Evolutionary conservation across 176 grass and related monocot species (phyloP), one percentile per base, ranked within the genome.

Genomic region (Areca catechu): DNA sequence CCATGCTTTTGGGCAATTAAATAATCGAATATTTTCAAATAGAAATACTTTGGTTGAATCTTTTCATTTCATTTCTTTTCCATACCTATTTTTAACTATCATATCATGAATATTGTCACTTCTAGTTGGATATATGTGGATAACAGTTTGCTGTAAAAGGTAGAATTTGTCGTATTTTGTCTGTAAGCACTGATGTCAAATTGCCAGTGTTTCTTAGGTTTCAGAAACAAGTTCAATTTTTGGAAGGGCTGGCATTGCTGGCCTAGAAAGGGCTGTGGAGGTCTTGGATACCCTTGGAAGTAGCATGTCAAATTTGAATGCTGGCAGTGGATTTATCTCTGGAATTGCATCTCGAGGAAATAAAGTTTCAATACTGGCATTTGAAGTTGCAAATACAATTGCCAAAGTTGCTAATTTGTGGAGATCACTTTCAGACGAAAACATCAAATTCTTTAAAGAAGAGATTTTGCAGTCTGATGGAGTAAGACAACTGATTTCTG

Each of bases 351-450:
- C 74, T 24, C 56, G 80, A 12, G 92, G 86, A 63, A 91, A 88
- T 65, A 82, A 66, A 74, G 75, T 88, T 24, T 66, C 55, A 22
- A 97, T 97, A 68, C 69, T 97, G 58, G 77, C 92, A 75, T 97
- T 97, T 59, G 92, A 97, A 84, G 87, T 97, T 1, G 92, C 92
- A 10, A 97, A 91, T 61, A 97, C 92, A 10, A 92, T 97, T 75
- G 80, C 80, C 62, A 97, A 97, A 75, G 78, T 77, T 24, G 77
- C 86, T 50, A 75, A 17, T 37, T 71, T 97, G 27, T 91, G 80
- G 83, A 82, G 76, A 14, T 88, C 86, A 19, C 87, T 82, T 71
- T 92, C 92, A 2, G 86, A 97, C 7, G 69, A 85, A 27, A 97
- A 75, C 57, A 85, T 97, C 72, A 74, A 58, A 67, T 74, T 74